phyloP scores from a whole-genome alignment of 495 filamentous ascomycete species.

The Cenococcum geophilum region DNA sequence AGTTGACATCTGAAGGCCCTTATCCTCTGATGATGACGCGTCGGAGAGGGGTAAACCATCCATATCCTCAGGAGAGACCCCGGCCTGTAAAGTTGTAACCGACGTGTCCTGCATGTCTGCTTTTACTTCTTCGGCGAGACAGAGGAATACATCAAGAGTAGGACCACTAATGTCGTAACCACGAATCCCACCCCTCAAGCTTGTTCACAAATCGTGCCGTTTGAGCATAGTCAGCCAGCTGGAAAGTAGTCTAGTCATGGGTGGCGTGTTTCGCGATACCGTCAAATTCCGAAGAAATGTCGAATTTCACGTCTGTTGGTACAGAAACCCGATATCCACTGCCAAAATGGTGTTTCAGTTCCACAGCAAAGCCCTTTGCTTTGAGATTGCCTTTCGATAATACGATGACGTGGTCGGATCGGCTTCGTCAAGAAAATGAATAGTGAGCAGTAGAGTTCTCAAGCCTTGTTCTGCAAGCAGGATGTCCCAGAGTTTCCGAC shows the following conservation, averaged over 20 bases:
- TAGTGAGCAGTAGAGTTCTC: conserved; percentile 77
- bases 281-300: conserved; percentile 43
- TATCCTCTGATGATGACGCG: conserved; percentile 17
- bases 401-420: conserved; percentile 42
- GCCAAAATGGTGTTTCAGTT: conserved; percentile 38
- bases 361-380: conserved; percentile 38
- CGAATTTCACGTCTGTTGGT: conserved; percentile 4
- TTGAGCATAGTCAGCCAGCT: conserved; percentile 55
- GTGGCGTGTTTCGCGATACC: conserved; percentile 41
- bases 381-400: conserved; percentile 39
- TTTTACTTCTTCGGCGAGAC: conserved; percentile 60
- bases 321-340: conserved; percentile 62
- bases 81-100: not conserved
- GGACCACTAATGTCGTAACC: conserved; percentile 78
- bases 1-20: conserved; percentile 47
- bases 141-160: conserved; percentile 82
- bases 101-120: conserved; percentile 28
- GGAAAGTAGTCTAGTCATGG: conserved; percentile 43
- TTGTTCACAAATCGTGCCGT: conserved; percentile 60
- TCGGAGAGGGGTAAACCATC: conserved; percentile 7
- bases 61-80: not conserved
- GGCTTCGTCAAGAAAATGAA: conserved; percentile 49
- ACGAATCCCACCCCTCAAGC: conserved; percentile 58
- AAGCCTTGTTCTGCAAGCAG: conserved; percentile 70
- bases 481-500: conserved; percentile 89